Percentiles rank a stretch among this genome's conserved stretches.
These are phyloP conservation scores for Xylaria telfairii DNA, from an alignment of 495 filamentous ascomycete species.

Conservation along the genomic window DNA sequence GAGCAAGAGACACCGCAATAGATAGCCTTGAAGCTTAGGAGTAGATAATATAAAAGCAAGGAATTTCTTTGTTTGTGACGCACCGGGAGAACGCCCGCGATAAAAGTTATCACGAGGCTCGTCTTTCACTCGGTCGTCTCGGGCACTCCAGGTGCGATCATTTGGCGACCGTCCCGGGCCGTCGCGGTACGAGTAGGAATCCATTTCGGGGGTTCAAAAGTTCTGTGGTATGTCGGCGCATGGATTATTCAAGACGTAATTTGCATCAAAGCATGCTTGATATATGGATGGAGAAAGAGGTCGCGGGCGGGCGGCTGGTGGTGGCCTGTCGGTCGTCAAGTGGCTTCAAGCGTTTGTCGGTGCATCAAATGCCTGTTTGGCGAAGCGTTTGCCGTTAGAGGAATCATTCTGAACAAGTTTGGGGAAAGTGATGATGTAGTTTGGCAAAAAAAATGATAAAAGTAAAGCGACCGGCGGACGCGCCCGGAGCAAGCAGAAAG, in stretches of 20 bases:
- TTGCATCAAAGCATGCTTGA: slow-evolving; percentile 9
- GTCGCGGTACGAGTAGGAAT: slow-evolving; percentile 54
- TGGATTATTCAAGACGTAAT: not conserved
- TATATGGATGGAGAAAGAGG: slow-evolving; percentile 23
- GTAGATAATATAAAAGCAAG: not conserved
- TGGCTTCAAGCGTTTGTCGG: slow-evolving; percentile 33
- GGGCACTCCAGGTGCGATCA: slow-evolving; percentile 56
- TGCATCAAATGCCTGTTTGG: slow-evolving; percentile 49
- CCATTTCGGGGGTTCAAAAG: slow-evolving; percentile 42
- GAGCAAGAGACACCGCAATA: not conserved
- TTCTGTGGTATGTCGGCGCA: not conserved
- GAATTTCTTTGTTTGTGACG: slow-evolving; percentile 33
- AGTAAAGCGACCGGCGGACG: slow-evolving; percentile 32
- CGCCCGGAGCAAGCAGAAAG: slow-evolving; percentile 42
- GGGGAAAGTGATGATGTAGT: slow-evolving; percentile 37
- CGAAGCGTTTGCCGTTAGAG: slow-evolving; percentile 60
- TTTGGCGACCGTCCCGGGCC: slow-evolving; percentile 54
- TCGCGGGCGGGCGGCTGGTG: not conserved
- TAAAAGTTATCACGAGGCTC: slow-evolving; percentile 59
- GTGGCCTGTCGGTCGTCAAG: slow-evolving; percentile 36
- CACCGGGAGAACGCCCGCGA: slow-evolving; percentile 63
- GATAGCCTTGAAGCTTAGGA: not conserved
- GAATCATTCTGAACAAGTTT: slow-evolving; percentile 44
- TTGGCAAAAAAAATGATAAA: slow-evolving; percentile 35
- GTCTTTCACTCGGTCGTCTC: slow-evolving; percentile 57